A percentile compares a stretch with the other conserved stretches of the same genome.
These are phyloP conservation scores for Diaporthe ampelina DNA, from an alignment of 2,329 filamentous ascomycete genomes.

Conservation along the genomic window DNA sequence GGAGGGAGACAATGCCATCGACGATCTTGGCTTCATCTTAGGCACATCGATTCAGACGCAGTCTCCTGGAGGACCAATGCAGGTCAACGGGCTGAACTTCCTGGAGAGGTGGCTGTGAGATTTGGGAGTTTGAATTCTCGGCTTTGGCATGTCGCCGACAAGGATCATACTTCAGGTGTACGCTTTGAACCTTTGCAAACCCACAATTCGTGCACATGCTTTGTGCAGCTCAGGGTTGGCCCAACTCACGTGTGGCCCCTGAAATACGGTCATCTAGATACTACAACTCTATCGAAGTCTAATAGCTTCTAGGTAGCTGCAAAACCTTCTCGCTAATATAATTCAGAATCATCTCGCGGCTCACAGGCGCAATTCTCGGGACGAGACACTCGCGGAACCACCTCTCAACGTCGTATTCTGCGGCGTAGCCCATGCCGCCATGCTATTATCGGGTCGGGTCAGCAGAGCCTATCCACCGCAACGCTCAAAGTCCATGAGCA, in stretches of 20 bases:
- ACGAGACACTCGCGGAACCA: conserved; percentile 76
- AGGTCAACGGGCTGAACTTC: conserved; percentile 49
- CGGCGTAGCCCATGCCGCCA: conserved; percentile 76
- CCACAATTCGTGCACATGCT: not conserved
- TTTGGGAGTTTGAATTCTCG: not conserved
- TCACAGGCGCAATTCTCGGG: conserved; percentile 74
- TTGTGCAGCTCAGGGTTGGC: not conserved
- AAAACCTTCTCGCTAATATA: conserved; percentile 78
- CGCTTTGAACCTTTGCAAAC: not conserved
- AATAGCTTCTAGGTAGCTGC: conserved; percentile 76
- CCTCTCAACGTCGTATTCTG: conserved; percentile 75
- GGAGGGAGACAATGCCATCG: conserved; percentile 54
- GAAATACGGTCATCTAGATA: not conserved
- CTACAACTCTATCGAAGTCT: not conserved
- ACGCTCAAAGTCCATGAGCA: no score
- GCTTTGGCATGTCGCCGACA: not conserved
- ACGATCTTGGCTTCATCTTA: conserved; percentile 52
- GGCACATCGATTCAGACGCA: conserved; percentile 43
- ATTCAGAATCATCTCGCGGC: conserved; percentile 82
- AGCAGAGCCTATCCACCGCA: not conserved
- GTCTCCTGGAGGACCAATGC: conserved; percentile 47
- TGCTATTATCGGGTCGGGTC: conserved; percentile 47
- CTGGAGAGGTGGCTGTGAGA: conserved; percentile 47
- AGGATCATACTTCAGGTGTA: not conserved
- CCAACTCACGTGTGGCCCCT: not conserved